These are phyloP conservation scores for Coemansia asiatica DNA, from an alignment of 192 early-diverging fungal species.

Conservation along the genomic window DNA sequence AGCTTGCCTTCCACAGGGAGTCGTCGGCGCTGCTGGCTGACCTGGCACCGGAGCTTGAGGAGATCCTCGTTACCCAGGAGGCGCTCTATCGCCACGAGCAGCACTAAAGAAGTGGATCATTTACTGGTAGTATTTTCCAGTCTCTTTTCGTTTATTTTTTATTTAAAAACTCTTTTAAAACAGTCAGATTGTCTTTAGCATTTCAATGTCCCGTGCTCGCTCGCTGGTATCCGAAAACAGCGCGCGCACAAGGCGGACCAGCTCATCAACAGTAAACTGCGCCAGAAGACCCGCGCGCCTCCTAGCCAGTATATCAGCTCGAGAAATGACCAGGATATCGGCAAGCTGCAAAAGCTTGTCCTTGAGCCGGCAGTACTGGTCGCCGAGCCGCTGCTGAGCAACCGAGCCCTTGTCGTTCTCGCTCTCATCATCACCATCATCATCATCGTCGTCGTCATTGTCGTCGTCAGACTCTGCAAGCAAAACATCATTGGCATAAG, in stretches of 20 bases:
- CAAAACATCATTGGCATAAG: not conserved
- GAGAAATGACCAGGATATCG: conserved; percentile 41
- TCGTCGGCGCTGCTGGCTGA: conserved; percentile 69
- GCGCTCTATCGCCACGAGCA: conserved; percentile 71
- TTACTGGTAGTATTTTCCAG: no score
- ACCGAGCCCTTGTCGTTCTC: no score
- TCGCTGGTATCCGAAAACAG: conserved; percentile 40
- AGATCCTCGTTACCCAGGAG: conserved; percentile 93
- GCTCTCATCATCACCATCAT: no score
- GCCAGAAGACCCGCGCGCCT: conserved; percentile 38
- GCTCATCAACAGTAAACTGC: conserved; percentile 31
- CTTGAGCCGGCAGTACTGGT: conserved; percentile 16
- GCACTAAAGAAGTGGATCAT: conserved; percentile 8
- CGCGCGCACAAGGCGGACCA: conserved; percentile 27
- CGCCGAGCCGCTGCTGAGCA: conserved; percentile 15
- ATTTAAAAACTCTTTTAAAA: not conserved
- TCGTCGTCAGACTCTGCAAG: not conserved
- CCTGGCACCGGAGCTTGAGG: conserved; percentile 89
- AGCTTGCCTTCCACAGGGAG: conserved; percentile 85
- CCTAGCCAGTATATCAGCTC: conserved; percentile 45
- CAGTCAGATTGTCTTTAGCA: conserved; percentile 10
- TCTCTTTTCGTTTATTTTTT: no score
- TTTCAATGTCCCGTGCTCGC: conserved; percentile 30
- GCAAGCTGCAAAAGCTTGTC: conserved; percentile 38
- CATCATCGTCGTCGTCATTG: not conserved